phyloP scores from a whole-genome alignment of 352 stramenopile genomes.

The Pythium volutum region DNA sequence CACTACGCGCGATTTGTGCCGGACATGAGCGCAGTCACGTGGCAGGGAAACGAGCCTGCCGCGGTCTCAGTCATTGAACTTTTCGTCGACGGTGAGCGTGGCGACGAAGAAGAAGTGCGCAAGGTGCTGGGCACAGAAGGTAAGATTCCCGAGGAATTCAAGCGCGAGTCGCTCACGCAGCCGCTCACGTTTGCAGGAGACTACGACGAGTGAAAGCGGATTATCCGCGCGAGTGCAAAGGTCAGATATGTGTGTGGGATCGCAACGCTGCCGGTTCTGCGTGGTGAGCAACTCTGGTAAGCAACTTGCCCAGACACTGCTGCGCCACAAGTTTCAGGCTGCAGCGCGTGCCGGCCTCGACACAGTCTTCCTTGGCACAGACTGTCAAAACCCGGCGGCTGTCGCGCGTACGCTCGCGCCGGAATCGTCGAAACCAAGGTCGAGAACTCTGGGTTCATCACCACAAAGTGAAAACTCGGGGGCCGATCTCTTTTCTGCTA shows the following conservation, averaged over 20 bases:
- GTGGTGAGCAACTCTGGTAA: too few relatives aligned
- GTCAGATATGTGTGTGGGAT: slow-evolving; percentile 1
- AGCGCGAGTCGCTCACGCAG: not conserved
- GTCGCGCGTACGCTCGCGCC: slow-evolving; percentile 18
- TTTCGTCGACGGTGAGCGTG: slow-evolving; percentile 14
- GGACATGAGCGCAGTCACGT: slow-evolving; percentile 21
- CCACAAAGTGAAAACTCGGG: too few relatives aligned
- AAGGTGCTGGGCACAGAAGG: not conserved
- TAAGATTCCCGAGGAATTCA: not conserved
- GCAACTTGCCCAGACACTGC: not conserved
- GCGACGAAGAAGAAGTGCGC: slow-evolving; percentile 10
- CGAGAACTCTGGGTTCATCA: not conserved
- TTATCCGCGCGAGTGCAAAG: not conserved
- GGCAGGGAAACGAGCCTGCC: not conserved
- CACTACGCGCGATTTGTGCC: slow-evolving; percentile 24
- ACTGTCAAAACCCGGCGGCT: slow-evolving; percentile 15
- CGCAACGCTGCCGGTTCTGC: not conserved
- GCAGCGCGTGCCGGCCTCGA: slow-evolving; percentile 1
- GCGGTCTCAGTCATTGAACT: slow-evolving; percentile 5
- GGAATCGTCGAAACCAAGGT: slow-evolving; percentile 23
- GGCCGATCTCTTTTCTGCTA: too few relatives aligned
- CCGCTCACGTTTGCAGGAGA: not conserved
- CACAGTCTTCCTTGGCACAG: slow-evolving; percentile 19
- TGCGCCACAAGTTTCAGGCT: not conserved
- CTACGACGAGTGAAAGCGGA: not conserved